These are phyloP conservation scores for Strobilomyces confusus DNA, from an alignment of 768 basidiomycete genomes.

Conservation along the genomic window DNA sequence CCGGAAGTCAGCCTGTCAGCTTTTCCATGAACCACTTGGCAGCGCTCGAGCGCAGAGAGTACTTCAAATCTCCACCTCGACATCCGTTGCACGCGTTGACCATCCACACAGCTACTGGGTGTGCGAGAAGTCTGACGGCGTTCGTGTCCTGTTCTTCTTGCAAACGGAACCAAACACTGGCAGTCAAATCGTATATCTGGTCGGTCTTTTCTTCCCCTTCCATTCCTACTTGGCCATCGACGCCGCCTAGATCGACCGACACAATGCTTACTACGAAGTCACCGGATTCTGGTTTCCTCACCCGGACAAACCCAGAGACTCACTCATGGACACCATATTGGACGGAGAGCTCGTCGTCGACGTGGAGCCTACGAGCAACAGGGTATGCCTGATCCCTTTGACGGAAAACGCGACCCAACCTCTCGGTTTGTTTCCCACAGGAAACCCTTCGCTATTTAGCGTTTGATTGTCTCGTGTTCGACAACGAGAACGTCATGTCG, in stretches of 20 bases:
- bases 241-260: slow-evolving; percentile 79
- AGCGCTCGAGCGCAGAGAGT: slow-evolving; percentile 84
- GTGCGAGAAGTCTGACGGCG: slow-evolving; percentile 96
- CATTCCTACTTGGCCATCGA: slow-evolving; percentile 4
- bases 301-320: slow-evolving; percentile 62
- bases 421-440: slow-evolving; percentile 36
- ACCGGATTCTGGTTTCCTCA: slow-evolving; percentile 87
- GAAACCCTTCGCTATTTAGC: slow-evolving; percentile 78
- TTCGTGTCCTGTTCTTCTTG: slow-evolving; percentile 85
- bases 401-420: background rate
- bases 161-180: slow-evolving; percentile 49
- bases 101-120: slow-evolving; percentile 82
- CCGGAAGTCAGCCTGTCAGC: slow-evolving; percentile 94
- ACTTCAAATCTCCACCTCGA: slow-evolving; percentile 6
- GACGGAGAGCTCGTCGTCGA: slow-evolving; percentile 96
- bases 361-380: slow-evolving; percentile 68
- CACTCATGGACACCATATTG: slow-evolving; percentile 75
- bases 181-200: slow-evolving; percentile 69
- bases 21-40: slow-evolving; percentile 68
- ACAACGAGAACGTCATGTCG: slow-evolving; percentile 84
- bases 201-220: slow-evolving; percentile 36
- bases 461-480: slow-evolving; percentile 89
- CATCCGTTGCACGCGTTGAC: slow-evolving; percentile 3
- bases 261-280: slow-evolving; percentile 78
- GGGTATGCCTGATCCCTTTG: slow-evolving; percentile 42